Evolutionary conservation across 495 filamentous ascomycete genomes (phyloP).

Genomic region (Tuber brumale): DNA sequence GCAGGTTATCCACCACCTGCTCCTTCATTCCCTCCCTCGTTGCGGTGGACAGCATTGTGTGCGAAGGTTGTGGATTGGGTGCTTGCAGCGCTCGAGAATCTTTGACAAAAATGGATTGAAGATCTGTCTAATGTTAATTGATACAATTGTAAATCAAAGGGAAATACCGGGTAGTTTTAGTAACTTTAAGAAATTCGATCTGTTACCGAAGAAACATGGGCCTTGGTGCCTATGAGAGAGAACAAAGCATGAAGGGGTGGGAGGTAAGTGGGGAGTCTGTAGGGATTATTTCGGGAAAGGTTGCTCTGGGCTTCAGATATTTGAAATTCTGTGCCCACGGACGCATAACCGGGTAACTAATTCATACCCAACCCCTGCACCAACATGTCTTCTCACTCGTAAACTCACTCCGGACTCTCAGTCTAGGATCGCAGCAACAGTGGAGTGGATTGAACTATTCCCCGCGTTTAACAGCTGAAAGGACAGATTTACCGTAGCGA

Average conservation of each 20-base stretch:
- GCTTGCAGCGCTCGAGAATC: background rate
- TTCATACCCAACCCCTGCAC: background rate
- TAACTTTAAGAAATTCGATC: background rate
- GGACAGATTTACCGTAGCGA: too few relatives aligned
- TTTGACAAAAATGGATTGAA: background rate
- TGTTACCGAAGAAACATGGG: background rate
- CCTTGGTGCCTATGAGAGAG: background rate
- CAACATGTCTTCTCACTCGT: background rate
- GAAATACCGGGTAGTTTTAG: background rate
- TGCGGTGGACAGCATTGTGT: constrained; percentile 30
- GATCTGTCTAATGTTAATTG: background rate
- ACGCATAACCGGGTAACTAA: background rate
- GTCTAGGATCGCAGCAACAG: too few relatives aligned
- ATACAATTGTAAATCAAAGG: background rate
- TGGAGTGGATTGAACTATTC: too few relatives aligned
- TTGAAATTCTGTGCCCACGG: too few relatives aligned
- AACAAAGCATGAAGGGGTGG: background rate
- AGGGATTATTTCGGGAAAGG: background rate
- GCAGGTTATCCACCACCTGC: constrained; percentile 78
- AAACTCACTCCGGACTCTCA: too few relatives aligned
- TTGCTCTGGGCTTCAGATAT: background rate
- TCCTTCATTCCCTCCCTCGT: constrained; percentile 54
- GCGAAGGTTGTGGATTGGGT: background rate
- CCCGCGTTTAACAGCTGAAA: too few relatives aligned
- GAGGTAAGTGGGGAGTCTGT: background rate